Evolutionary conservation across 441 rosid species (phyloP).

Genomic region (Rhodomyrtus psidioides): DNA sequence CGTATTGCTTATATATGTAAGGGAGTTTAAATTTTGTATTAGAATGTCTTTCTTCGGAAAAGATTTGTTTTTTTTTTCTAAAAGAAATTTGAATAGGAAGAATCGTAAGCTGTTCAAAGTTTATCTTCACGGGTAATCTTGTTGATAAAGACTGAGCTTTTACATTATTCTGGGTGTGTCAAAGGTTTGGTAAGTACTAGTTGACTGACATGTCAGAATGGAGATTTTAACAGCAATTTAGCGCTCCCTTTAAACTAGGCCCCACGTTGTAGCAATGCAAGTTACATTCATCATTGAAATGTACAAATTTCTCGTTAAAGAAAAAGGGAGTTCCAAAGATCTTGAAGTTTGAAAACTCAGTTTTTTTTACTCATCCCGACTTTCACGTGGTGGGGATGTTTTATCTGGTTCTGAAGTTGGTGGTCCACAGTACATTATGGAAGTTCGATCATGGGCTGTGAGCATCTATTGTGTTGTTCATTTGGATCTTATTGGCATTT

Average conservation of each 20-base stretch:
- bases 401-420: neutral
- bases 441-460: neutral
- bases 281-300: neutral
- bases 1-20: constrained; percentile 82
- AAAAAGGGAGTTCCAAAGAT: neutral
- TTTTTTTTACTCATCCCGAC: neutral
- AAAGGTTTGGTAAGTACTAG: neutral
- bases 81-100: neutral
- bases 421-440: neutral
- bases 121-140: neutral
- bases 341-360: neutral
- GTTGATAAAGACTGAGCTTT: neutral
- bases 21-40: constrained; percentile 1
- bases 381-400: neutral
- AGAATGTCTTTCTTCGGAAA: neutral
- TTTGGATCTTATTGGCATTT: constrained; percentile 1
- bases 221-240: neutral
- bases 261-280: neutral
- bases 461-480: neutral
- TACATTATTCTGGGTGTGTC: neutral
- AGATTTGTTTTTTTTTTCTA: neutral
- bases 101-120: neutral
- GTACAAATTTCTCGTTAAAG: neutral
- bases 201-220: neutral
- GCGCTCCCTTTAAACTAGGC: neutral